These are phyloP conservation scores for Eremochloa ophiuroides DNA, from an alignment of 176 grass and related monocot genomes.

Conservation along the genomic window DNA sequence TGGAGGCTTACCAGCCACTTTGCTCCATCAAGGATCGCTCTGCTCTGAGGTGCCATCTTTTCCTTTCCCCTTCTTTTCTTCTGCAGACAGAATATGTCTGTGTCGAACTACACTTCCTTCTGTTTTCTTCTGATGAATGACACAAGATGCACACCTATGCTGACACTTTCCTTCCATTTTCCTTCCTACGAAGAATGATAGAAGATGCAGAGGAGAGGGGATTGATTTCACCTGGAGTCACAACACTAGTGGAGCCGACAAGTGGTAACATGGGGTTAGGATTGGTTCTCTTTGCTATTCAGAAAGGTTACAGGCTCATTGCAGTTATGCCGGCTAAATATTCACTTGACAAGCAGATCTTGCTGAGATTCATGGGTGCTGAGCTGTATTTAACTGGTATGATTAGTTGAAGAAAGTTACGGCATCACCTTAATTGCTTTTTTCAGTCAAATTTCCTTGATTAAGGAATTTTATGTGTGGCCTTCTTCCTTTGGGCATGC, in stretches of 20 bases:
- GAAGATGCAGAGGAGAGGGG: constrained; percentile 82
- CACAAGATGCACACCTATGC: neutral
- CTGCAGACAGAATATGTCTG: neutral
- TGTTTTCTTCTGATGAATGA: neutral
- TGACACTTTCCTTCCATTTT: neutral
- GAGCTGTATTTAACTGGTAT: constrained; percentile 56
- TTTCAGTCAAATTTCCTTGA: neutral
- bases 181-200: constrained; percentile 54
- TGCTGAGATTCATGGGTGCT: constrained; percentile 65
- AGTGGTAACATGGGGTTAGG: constrained; percentile 73
- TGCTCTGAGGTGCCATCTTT: constrained; percentile 40
- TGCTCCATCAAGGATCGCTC: constrained; percentile 72
- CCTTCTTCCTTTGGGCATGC: constrained; percentile 1
- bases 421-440: neutral
- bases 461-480: neutral
- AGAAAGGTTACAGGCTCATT: constrained; percentile 64
- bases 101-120: neutral
- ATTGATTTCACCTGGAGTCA: constrained; percentile 62
- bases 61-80: neutral
- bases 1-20: constrained; percentile 72
- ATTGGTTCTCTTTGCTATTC: constrained; percentile 40
- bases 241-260: constrained; percentile 51
- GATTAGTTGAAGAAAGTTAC: neutral
- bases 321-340: constrained; percentile 60
- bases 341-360: constrained; percentile 62